These are phyloP conservation scores for Remersonia thermophila DNA, from an alignment of 2,329 filamentous ascomycete genomes.

Conservation along the genomic window DNA sequence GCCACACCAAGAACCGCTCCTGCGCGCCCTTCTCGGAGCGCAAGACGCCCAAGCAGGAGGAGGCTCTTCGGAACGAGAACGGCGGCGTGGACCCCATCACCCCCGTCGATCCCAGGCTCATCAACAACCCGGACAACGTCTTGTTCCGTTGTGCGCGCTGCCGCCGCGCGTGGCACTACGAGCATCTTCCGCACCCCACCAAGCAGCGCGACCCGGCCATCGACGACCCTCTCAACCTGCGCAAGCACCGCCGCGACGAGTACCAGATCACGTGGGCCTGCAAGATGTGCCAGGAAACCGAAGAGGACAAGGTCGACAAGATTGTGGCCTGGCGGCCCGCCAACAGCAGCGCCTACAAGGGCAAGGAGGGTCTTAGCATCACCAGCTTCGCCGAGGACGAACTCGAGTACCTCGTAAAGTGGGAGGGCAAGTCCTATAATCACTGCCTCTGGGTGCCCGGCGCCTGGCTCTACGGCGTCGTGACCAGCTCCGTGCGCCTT, in stretches of 20 bases:
- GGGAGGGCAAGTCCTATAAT: constrained; percentile 68
- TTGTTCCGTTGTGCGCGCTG: constrained; percentile 75
- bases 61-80: constrained; percentile 69
- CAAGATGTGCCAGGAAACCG: constrained; percentile 55
- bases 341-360: constrained; percentile 40
- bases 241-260: constrained; percentile 53
- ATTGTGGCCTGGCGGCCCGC: constrained; percentile 78
- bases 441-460: constrained; percentile 81
- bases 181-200: constrained; percentile 56
- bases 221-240: constrained; percentile 35
- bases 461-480: constrained; percentile 72
- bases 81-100: constrained; percentile 65
- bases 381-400: constrained; percentile 55
- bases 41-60: constrained; percentile 67
- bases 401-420: constrained; percentile 91
- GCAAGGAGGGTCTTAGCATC: constrained; percentile 36
- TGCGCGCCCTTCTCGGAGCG: constrained; percentile 63
- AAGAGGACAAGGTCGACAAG: constrained; percentile 53
- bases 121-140: constrained; percentile 67
- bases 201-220: constrained; percentile 23
- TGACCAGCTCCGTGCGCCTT: constrained; percentile 49
- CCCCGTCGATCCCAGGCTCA: constrained; percentile 43
- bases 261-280: constrained; percentile 71
- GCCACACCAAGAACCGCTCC: constrained; percentile 51
- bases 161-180: constrained; percentile 67